Evolutionary conservation across 139 green algal genomes (phyloP).

Genomic region (Volvox africanus): DNA sequence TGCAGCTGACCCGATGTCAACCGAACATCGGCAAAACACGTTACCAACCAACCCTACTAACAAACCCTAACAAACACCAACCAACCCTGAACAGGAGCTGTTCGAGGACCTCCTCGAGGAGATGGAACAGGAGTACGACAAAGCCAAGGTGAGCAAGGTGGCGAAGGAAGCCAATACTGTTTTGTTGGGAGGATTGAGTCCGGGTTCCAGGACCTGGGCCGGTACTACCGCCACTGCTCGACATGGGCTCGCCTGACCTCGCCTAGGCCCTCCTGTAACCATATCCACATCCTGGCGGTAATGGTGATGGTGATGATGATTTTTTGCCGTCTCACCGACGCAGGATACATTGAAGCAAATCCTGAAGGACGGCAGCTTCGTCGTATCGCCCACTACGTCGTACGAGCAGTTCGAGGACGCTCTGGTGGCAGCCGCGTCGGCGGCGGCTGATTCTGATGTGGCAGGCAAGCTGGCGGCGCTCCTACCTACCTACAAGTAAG

Average conservation of each 20-base stretch:
- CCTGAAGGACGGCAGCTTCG: slow-evolving; percentile 33
- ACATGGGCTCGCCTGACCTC: too few species aligned
- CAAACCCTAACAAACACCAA: too few species aligned
- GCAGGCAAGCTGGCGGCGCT: background rate
- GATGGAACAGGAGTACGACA: slow-evolving; percentile 81
- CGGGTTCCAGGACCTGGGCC: too few species aligned
- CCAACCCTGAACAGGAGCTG: slow-evolving; percentile 71
- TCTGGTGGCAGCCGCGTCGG: slow-evolving; percentile 41
- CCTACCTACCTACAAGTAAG: slow-evolving; percentile 22
- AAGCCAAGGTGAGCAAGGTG: slow-evolving; percentile 51
- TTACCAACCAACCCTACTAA: too few species aligned
- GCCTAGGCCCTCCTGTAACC: too few species aligned
- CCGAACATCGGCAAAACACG: too few species aligned
- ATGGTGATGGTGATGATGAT: too few species aligned
- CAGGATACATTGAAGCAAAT: slow-evolving; percentile 47
- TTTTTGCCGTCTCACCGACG: too few species aligned
- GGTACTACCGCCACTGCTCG: too few species aligned
- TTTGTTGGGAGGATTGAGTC: too few species aligned
- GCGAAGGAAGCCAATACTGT: background rate
- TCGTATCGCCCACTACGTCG: slow-evolving; percentile 1
- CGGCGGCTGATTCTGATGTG: background rate
- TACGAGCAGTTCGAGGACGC: slow-evolving; percentile 41
- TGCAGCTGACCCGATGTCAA: too few species aligned
- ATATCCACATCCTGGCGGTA: too few species aligned
- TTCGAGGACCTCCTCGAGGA: slow-evolving; percentile 93